Evolutionary conservation across 495 filamentous ascomycete species (phyloP), one percentile per base, ranked within the genome.

Genomic region (Astrothelium subdiscretum): DNA sequence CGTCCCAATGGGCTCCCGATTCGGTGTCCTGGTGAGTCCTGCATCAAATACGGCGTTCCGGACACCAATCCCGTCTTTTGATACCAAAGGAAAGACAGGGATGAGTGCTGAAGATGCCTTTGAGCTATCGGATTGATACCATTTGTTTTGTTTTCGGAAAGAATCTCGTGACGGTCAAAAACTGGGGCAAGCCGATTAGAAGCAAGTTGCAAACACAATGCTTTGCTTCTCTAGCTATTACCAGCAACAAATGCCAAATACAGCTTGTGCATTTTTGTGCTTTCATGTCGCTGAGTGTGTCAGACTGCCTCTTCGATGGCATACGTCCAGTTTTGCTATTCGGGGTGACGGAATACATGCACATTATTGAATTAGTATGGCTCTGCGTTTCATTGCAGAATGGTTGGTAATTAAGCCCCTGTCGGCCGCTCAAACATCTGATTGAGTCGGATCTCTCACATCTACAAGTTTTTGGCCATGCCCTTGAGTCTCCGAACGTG

Each of bases 71-170:
- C 48, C 48, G 24, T 10, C 48, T 29, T 54, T 54, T 29, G 48
- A 54, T 54, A 20, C 48, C 0, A 54, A 54, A 29, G 48, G 48
- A 54, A 54, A 54, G 24, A 54, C 48, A 5, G 48, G 48, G 48
- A 29, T 24, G 5, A 54, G 48, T 15, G 24, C 24, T 26, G 48
- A 54, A 10, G 48, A 54, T 29, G 48, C 48, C 4, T 54, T 27
- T 54, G 48, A 27, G 48, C 48, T 54, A 2, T 54, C 48, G 20
- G 48, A 54, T 54, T 54, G 48, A 54, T 54, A 54, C 48, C 48
- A 54, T 54, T 54, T 54, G n/a, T 29, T 24, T 26, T 54, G 8
- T 18, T 48, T 48, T 15, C 5, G 43, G 12, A 15, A 20, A 48
- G 13, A 38, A 38, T 6, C 8, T 38, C 35, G 15, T 38, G 35